These are phyloP conservation scores for Termitomyces sp. DNA, from an alignment of 768 basidiomycete species.

Conservation along the genomic window DNA sequence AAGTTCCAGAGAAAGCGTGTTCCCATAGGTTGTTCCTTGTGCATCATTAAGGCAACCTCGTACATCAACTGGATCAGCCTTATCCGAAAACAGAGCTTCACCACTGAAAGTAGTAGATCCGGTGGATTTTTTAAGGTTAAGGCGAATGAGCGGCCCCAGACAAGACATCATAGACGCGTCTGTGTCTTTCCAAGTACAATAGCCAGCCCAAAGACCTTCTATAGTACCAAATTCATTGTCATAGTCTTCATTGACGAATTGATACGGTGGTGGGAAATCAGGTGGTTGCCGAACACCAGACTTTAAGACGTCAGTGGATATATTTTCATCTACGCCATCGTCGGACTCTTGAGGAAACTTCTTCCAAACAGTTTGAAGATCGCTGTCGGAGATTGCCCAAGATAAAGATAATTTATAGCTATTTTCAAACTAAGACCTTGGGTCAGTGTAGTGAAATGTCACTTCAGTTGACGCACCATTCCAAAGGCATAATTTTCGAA, in stretches of 20 bases:
- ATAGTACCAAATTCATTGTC: background rate
- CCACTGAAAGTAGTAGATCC: too few relatives aligned
- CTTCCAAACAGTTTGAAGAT: background rate
- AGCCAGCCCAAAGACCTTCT: constrained; percentile 2
- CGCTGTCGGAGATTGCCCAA: background rate
- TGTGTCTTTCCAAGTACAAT: background rate
- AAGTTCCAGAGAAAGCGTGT: background rate
- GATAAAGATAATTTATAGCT: background rate
- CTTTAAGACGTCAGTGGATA: background rate
- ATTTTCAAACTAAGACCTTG: background rate
- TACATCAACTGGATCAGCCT: too few relatives aligned
- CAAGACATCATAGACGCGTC: too few relatives aligned
- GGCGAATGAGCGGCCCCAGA: background rate
- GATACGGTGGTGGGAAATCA: background rate
- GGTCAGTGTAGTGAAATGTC: background rate
- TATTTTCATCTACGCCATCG: background rate
- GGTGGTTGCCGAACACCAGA: background rate
- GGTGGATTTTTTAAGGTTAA: too few relatives aligned
- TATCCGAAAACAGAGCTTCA: too few relatives aligned
- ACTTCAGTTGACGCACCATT: background rate
- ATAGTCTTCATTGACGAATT: background rate
- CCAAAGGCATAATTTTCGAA: constrained; percentile 7
- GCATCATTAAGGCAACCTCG: too few relatives aligned
- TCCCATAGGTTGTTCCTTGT: too few relatives aligned
- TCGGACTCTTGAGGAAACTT: background rate